A percentile compares a stretch with the other conserved stretches of the same genome.
These are phyloP conservation scores for Ceratobasidium sp. DNA, from an alignment of 1,284 basidiomycete genomes.

Conservation along the genomic window DNA sequence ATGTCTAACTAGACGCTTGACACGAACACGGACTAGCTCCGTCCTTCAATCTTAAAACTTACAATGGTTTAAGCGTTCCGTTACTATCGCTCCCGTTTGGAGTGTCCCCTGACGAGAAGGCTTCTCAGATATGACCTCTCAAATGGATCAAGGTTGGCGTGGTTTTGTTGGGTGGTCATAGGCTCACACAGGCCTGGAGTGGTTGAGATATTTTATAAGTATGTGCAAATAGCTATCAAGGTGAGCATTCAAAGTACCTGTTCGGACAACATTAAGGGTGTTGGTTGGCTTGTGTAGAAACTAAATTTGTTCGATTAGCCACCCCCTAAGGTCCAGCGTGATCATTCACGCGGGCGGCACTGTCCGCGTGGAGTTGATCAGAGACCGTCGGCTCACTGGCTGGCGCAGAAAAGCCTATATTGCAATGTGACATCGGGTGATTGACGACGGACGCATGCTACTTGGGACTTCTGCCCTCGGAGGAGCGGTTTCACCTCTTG, in stretches of 20 bases:
- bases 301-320: not conserved
- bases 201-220: conserved; percentile 2
- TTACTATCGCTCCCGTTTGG: not conserved
- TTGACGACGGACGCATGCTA: not conserved
- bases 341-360: not conserved
- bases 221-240: too few relatives aligned
- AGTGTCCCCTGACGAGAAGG: not conserved
- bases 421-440: conserved; percentile 5
- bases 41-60: not conserved
- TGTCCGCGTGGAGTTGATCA: not conserved
- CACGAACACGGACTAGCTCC: not conserved
- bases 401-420: not conserved
- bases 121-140: not conserved
- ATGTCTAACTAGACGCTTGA: not conserved
- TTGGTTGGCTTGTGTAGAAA: too few relatives aligned
- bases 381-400: not conserved
- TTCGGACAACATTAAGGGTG: too few relatives aligned
- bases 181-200: not conserved
- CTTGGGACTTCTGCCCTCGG: not conserved
- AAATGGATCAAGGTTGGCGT: conserved; percentile 4
- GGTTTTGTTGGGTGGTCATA: conserved; percentile 1
- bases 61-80: not conserved
- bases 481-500: not conserved
- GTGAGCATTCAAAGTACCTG: too few relatives aligned
- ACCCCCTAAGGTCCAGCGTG: not conserved